These are phyloP conservation scores for Rhododendron molle DNA, from an alignment of 148 eudicot species.

Conservation along the genomic window DNA sequence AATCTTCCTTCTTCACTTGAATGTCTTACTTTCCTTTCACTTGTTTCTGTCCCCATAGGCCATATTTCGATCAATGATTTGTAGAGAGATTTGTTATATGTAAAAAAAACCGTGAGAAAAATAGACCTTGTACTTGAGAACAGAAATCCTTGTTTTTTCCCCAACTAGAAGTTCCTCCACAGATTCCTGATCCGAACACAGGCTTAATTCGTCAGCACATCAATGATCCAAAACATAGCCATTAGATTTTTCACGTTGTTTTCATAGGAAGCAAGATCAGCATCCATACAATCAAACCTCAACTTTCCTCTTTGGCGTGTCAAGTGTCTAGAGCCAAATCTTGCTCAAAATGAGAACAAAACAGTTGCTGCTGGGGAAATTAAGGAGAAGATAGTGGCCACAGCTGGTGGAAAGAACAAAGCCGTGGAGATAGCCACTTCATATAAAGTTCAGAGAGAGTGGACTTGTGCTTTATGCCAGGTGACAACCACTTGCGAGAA, in stretches of 20 bases:
- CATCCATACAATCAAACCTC: neutral
- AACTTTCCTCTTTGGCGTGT: neutral
- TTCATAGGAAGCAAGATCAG: neutral
- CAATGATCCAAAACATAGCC: neutral
- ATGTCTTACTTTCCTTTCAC: neutral
- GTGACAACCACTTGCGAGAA: conserved; percentile 2
- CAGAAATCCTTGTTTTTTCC: neutral
- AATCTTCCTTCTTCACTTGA: too few species aligned
- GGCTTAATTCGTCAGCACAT: neutral
- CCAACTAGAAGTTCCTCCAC: neutral
- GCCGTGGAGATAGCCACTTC: neutral
- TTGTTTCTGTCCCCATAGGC: too few species aligned
- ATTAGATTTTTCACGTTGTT: neutral
- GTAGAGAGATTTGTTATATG: neutral
- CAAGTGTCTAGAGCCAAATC: neutral
- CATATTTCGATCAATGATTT: too few species aligned
- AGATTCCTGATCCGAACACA: neutral
- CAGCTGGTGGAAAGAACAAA: neutral
- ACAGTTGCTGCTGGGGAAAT: neutral
- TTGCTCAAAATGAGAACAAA: neutral
- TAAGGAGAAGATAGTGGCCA: neutral
- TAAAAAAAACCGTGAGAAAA: neutral
- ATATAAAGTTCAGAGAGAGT: conserved; percentile 14
- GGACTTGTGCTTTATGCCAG: conserved; percentile 20
- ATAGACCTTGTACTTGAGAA: neutral